These are phyloP conservation scores for Dendrobium catenatum DNA, from an alignment of 106 monocot species.

Conservation along the genomic window DNA sequence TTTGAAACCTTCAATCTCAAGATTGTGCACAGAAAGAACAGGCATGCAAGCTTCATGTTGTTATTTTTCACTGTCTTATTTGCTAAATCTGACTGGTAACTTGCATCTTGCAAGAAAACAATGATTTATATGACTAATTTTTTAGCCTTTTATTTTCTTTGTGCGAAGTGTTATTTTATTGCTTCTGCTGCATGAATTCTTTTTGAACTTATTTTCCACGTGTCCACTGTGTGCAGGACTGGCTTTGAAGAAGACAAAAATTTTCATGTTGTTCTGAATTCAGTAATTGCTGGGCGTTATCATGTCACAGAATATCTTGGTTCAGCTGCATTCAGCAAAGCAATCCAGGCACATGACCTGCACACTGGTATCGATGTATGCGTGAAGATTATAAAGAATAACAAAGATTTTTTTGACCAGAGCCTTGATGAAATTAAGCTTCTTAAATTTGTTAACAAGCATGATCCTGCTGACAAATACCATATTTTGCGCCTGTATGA, in stretches of 20 bases:
- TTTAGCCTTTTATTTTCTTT: not conserved
- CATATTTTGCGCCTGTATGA: constrained; percentile 93
- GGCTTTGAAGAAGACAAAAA: constrained; percentile 99
- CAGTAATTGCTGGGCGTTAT: constrained; percentile 96
- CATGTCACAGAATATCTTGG: constrained; percentile 97
- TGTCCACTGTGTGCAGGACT: constrained; percentile 48
- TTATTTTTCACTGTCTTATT: not conserved
- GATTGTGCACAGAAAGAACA: constrained; percentile 98
- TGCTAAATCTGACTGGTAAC: not conserved
- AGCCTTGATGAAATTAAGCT: constrained; percentile 99
- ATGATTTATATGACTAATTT: not conserved
- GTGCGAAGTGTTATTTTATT: not conserved
- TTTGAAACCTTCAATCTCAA: constrained; percentile 97
- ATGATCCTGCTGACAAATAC: constrained; percentile 96
- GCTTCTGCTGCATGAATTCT: not conserved
- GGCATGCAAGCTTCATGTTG: constrained; percentile 21
- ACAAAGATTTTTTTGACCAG: constrained; percentile 99
- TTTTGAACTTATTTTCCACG: not conserved
- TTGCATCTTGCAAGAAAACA: not conserved
- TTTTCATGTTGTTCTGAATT: constrained; percentile 97
- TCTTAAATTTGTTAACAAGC: constrained; percentile 92
- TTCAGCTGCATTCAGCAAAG: constrained; percentile 99
- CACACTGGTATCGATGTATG: constrained; percentile 99
- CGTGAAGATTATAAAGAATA: constrained; percentile 98
- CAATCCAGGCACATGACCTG: constrained; percentile 98